Evolutionary conservation across 148 eudicot genomes (phyloP).

Genomic region (Cornus controversa): DNA sequence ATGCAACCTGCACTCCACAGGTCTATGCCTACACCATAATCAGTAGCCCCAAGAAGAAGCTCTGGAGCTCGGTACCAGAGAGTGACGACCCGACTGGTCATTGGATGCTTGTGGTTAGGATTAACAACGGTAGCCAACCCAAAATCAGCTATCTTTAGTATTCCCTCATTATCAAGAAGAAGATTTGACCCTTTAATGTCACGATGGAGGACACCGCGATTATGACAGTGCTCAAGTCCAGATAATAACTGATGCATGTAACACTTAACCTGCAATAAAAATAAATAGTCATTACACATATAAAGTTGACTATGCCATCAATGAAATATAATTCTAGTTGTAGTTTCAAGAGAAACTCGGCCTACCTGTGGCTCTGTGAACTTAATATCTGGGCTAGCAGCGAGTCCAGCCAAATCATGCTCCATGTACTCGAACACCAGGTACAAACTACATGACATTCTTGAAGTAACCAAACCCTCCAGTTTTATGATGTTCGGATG

Average conservation of each 20-base stretch:
- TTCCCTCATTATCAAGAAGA: constrained; percentile 74
- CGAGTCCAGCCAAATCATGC: constrained; percentile 94
- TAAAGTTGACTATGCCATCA: neutral
- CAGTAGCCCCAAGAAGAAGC: constrained; percentile 90
- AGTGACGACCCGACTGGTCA: constrained; percentile 97
- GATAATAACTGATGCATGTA: constrained; percentile 76
- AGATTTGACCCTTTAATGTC: constrained; percentile 95
- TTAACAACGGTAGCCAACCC: constrained; percentile 82
- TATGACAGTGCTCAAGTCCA: constrained; percentile 95
- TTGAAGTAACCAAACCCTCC: constrained; percentile 91
- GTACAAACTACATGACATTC: constrained; percentile 96
- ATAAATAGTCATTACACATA: neutral
- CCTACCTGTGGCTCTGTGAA: constrained; percentile 86
- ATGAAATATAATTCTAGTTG: neutral
- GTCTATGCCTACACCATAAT: constrained; percentile 86
- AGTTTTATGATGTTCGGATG: constrained; percentile 89
- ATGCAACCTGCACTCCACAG: constrained; percentile 97
- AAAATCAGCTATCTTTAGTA: constrained; percentile 88
- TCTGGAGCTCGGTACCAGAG: constrained; percentile 98
- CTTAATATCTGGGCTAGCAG: constrained; percentile 85
- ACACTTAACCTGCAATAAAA: constrained; percentile 67
- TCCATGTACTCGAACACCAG: constrained; percentile 93
- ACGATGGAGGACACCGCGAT: constrained; percentile 78
- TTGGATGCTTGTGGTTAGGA: constrained; percentile 76
- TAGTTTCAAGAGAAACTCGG: constrained; percentile 3